Evolutionary conservation across 768 basidiomycete genomes (phyloP).

Genomic region (Lentinula sp.): DNA sequence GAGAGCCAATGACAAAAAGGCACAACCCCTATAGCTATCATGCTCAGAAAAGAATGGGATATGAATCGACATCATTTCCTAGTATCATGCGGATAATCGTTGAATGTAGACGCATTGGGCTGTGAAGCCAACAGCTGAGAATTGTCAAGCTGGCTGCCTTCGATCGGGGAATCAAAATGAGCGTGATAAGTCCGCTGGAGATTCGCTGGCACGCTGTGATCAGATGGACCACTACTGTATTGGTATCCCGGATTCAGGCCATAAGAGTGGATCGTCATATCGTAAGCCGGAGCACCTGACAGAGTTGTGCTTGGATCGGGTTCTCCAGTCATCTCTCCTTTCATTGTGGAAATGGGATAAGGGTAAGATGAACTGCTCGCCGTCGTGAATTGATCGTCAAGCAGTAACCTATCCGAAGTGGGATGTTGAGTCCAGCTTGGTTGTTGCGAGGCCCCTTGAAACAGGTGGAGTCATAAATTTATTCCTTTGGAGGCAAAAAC

Average conservation of each 20-base stretch:
- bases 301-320: not conserved
- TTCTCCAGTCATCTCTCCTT: not conserved
- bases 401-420: not conserved
- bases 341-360: not conserved
- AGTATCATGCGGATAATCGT: not conserved
- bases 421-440: not conserved
- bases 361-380: not conserved
- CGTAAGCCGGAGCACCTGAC: not conserved
- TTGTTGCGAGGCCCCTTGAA: not conserved
- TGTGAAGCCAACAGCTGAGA: not conserved
- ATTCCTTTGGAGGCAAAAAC: not conserved
- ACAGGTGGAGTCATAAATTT: not conserved
- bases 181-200: not conserved
- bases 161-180: not conserved
- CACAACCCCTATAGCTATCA: no score
- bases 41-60: not conserved
- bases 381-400: not conserved
- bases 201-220: not conserved
- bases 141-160: not conserved
- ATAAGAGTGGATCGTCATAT: not conserved
- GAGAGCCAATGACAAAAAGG: no score
- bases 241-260: not conserved
- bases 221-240: not conserved
- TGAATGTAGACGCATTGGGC: not conserved
- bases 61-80: not conserved